phyloP scores from a whole-genome alignment of 2,329 filamentous ascomycete genomes.

The Lecanosticta acicola region DNA sequence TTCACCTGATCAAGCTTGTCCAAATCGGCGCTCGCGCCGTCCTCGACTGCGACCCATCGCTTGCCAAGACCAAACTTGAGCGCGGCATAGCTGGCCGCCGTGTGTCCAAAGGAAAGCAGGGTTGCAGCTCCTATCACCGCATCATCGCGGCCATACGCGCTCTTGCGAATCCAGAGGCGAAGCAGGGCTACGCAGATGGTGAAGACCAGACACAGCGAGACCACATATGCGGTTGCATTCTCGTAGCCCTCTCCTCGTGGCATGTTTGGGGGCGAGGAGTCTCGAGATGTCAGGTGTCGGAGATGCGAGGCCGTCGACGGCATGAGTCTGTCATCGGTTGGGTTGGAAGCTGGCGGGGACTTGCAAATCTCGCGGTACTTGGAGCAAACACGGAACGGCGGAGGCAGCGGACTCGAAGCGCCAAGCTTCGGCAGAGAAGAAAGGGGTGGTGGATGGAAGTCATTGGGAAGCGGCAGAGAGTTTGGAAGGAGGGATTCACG shows the following conservation, averaged over 20 bases:
- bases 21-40: slow-evolving; percentile 11
- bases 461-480: neutral
- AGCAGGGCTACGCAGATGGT: slow-evolving; percentile 27
- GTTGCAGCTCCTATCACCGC: slow-evolving; percentile 27
- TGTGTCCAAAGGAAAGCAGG: slow-evolving; percentile 25
- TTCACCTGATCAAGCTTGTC: slow-evolving; percentile 23
- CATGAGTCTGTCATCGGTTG: neutral
- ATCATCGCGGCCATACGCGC: slow-evolving; percentile 28
- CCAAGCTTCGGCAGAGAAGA: neutral
- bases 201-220: slow-evolving; percentile 31
- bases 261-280: slow-evolving; percentile 11
- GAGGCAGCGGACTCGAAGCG: slow-evolving; percentile 2
- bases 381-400: slow-evolving; percentile 10
- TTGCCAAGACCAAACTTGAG: slow-evolving; percentile 26
- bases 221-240: slow-evolving; percentile 26
- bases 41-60: slow-evolving; percentile 19
- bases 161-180: slow-evolving; percentile 27
- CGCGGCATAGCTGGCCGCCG: slow-evolving; percentile 26
- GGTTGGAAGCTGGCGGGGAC: neutral
- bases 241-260: slow-evolving; percentile 23
- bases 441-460: slow-evolving; percentile 1
- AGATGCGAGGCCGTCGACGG: neutral
- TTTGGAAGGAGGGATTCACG: slow-evolving; percentile 5
- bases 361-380: neutral
- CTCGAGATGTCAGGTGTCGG: neutral